phyloP scores from a whole-genome alignment of 2,329 filamentous ascomycete species.

The Chrysoporthe deuterocubensis region DNA sequence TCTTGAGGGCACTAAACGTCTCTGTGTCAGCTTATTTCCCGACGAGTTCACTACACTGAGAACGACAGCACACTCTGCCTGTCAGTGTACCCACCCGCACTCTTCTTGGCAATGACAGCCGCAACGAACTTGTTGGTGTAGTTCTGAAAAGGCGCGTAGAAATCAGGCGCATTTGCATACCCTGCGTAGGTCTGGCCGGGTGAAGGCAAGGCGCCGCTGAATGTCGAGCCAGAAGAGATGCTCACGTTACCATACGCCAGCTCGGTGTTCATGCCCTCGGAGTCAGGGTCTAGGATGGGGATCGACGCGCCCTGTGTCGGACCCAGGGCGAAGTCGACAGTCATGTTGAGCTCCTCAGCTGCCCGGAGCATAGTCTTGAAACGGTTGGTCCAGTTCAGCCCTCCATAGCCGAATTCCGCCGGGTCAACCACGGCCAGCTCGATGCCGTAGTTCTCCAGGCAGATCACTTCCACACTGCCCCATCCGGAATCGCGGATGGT shows the following conservation, averaged over 20 bases:
- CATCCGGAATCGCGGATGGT: slow-evolving; percentile 15
- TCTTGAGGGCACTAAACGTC: not conserved
- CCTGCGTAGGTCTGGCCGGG: slow-evolving; percentile 10
- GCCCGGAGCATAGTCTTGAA: slow-evolving; percentile 19
- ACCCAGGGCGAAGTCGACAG: slow-evolving; percentile 21
- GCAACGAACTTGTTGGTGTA: slow-evolving; percentile 20
- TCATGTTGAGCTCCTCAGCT: slow-evolving; percentile 19
- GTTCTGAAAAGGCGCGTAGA: slow-evolving; percentile 14
- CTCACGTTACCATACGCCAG: slow-evolving; percentile 16
- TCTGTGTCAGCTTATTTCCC: not conserved
- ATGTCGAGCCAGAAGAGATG: slow-evolving; percentile 16
- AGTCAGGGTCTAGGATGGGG: slow-evolving; percentile 16
- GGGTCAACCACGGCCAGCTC: slow-evolving; percentile 19
- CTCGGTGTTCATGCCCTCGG: slow-evolving; percentile 20
- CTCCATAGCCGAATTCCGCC: slow-evolving; percentile 18
- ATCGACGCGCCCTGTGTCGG: slow-evolving; percentile 21
- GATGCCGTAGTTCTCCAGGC: slow-evolving; percentile 21
- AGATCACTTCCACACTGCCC: slow-evolving; percentile 18
- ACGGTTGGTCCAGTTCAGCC: slow-evolving; percentile 14
- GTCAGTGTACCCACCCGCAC: not conserved
- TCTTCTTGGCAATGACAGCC: slow-evolving; percentile 14
- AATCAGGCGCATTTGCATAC: slow-evolving; percentile 17
- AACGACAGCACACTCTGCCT: not conserved
- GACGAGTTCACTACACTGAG: not conserved
- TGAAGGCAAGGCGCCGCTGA: slow-evolving; percentile 15